Base-by-base conservation (phyloP, 164 flowering plant species). In the Platanus orientalis region DNA sequence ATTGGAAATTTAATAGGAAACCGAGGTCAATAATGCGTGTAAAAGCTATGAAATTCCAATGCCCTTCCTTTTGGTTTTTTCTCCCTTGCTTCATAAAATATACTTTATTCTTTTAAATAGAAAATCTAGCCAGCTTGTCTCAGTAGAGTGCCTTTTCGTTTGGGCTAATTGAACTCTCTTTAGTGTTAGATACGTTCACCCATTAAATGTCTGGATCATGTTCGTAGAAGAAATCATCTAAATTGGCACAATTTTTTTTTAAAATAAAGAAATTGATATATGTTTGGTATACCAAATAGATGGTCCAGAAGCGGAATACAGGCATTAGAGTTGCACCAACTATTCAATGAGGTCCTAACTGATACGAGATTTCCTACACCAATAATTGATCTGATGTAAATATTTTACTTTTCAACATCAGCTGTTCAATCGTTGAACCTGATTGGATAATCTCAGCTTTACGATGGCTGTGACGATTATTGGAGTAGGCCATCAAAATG, bases 11-110 rank as follows among this genome's bases (percentile, higher is more conserved):
- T 45, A 62, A 12, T 68, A 58, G 63, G 74, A 74, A 74, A 62
- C 59, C 66, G 34, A 78, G 77, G 81, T 77, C 81, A 77, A n/a
- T n/a, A n/a, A 69, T 73, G 65, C 19, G 48, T 61, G 63, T 7
- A 23, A 56, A 64, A 58, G 57, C 26, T 58, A 51, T 66, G 65
- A 60, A 67, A 67, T 54, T 59, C 56, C 26, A n/a, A 25, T 12
- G 45, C 50, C n/a, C 53, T 67, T 61, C 60, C 54, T 45, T 32
- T 54, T 67, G 63, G 70, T 53, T 42, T 29, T 54, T 67, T 60
- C 65, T 67, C 42, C 60, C 60, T 53, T 34, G 24, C 40, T 20
- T 25, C 40, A 53, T 20, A 27, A 29, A 20, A 9, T 47, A n/a
- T 47, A 13, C 2, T 42, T 57, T n/a, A 7, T 25, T 11, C 55